Conservation (phyloP, 306 rosid species). For the Prunus mongolica region DNA sequence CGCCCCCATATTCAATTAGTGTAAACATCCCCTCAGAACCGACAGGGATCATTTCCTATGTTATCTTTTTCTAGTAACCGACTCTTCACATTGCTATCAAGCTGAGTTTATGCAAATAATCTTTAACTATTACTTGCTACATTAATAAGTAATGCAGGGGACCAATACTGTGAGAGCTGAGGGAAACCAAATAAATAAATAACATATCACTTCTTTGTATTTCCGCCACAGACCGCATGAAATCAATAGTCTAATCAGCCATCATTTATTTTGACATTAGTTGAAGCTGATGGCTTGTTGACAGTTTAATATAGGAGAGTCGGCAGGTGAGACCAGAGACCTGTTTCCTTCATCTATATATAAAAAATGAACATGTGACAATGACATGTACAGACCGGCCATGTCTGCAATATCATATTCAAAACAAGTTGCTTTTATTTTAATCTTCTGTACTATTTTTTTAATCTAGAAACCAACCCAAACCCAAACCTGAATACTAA, state of each 20-base stretch:
- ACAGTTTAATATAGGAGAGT: background rate
- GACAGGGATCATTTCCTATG: background rate
- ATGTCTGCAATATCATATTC: background rate
- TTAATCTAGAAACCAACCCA: too few relatives aligned
- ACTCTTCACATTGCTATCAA: background rate
- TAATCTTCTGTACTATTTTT: too few relatives aligned
- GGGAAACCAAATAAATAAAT: background rate
- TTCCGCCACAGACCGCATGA: background rate
- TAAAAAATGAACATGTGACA: background rate
- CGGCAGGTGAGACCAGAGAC: background rate
- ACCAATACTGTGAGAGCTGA: background rate
- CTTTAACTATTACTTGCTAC: background rate
- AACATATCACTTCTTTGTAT: background rate
- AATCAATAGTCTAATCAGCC: background rate
- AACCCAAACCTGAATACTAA: too few relatives aligned
- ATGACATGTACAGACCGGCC: conserved; percentile 1
- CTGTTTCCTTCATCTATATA: background rate
- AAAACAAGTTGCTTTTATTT: conserved; percentile 11
- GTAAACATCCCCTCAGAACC: background rate
- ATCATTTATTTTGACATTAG: conserved; percentile 2
- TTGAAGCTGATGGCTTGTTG: background rate
- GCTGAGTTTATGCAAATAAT: background rate
- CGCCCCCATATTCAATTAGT: background rate
- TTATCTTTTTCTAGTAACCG: background rate
- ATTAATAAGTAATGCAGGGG: background rate